Evolutionary conservation across 345 rosid genomes (phyloP).

Genomic region (Brassica nigra): DNA sequence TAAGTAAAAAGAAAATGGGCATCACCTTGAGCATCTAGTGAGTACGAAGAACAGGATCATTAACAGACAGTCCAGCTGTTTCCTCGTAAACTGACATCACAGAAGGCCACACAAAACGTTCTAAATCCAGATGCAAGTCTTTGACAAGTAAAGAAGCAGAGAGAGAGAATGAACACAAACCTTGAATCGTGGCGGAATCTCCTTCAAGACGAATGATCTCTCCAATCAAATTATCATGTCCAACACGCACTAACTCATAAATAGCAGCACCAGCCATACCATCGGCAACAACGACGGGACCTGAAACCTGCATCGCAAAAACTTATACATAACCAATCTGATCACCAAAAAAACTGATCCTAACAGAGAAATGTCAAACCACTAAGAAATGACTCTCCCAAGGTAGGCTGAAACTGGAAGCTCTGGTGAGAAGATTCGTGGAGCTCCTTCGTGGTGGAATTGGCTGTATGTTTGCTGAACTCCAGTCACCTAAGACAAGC

Average conservation of each 20-base stretch:
- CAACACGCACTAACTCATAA: conserved; percentile 98
- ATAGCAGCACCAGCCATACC: conserved; percentile 99
- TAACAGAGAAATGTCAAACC: conserved; percentile 5
- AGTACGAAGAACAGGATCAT: conserved; percentile 81
- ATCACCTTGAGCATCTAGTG: conserved; percentile 79
- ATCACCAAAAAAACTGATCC: background rate
- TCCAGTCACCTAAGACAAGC: conserved; percentile 64
- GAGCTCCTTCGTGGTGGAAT: conserved; percentile 86
- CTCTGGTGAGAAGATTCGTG: conserved; percentile 56
- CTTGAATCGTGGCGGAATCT: conserved; percentile 98
- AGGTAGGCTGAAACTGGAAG: conserved; percentile 48
- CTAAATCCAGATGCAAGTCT: background rate
- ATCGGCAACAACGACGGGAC: conserved; percentile 97
- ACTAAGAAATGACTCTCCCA: conserved; percentile 56
- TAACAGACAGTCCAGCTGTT: conserved; percentile 91
- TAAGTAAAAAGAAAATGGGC: background rate
- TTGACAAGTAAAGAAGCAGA: background rate
- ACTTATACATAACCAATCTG: conserved; percentile 17
- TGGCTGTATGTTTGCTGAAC: conserved; percentile 83
- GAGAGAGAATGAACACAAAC: conserved; percentile 35
- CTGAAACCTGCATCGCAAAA: conserved; percentile 72
- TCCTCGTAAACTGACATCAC: conserved; percentile 80
- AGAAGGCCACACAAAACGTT: background rate
- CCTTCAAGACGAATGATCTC: conserved; percentile 98
- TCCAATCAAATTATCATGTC: conserved; percentile 91